These are phyloP conservation scores for Iris pallida DNA, from an alignment of 116 monocot species.

Conservation along the genomic window DNA sequence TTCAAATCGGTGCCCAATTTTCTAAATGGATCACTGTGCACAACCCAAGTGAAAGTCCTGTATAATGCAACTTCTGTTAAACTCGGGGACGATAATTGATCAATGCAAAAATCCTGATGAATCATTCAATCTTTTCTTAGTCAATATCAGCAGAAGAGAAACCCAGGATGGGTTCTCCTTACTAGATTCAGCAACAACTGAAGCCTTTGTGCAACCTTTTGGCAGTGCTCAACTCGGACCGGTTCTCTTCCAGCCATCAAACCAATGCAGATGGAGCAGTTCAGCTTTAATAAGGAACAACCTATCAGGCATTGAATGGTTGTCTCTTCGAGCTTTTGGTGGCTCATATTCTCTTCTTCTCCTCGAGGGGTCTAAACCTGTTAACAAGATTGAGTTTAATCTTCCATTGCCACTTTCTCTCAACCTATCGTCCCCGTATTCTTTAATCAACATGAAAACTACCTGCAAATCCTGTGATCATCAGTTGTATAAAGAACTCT, in stretches of 20 bases:
- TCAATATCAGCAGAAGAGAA: constrained; percentile 20
- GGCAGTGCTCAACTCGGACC: constrained; percentile 61
- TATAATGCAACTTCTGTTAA: constrained; percentile 71
- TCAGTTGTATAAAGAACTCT: constrained; percentile 50
- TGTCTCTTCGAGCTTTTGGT: constrained; percentile 58
- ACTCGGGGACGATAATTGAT: constrained; percentile 48
- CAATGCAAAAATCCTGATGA: constrained; percentile 53
- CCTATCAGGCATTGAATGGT: constrained; percentile 79
- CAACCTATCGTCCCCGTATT: constrained; percentile 31
- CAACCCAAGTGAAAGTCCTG: constrained; percentile 59
- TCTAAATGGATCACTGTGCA: constrained; percentile 66
- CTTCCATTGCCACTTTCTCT: constrained; percentile 19
- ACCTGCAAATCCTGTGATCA: constrained; percentile 29
- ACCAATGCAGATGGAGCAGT: constrained; percentile 71
- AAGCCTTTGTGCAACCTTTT: constrained; percentile 57
- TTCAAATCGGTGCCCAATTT: constrained; percentile 47
- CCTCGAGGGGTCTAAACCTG: constrained; percentile 55
- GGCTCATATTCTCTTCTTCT: constrained; percentile 49
- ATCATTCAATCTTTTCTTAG: constrained; percentile 16
- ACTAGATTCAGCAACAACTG: constrained; percentile 42
- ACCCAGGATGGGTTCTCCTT: constrained; percentile 57
- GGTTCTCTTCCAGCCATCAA: constrained; percentile 69
- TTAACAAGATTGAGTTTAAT: constrained; percentile 52
- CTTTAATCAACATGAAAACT: constrained; percentile 12
- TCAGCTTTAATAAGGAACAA: constrained; percentile 73